These are phyloP conservation scores for Pseudocercospora pini-densiflorae DNA, from an alignment of 2,329 filamentous ascomycete species.

Conservation along the genomic window DNA sequence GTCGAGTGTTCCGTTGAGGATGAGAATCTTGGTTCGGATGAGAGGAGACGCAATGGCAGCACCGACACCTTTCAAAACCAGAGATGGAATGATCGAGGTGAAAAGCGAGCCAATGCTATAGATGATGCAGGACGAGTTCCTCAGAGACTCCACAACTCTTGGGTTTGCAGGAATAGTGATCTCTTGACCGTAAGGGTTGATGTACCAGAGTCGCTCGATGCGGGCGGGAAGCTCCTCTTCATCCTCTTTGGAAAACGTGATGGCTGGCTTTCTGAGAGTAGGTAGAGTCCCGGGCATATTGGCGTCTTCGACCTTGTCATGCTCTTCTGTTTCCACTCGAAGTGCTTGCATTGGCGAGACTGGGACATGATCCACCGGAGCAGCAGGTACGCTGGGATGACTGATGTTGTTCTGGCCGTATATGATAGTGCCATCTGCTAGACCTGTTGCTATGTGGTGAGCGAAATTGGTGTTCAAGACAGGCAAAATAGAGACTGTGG, in stretches of 20 bases:
- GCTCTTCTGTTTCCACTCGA: conserved; percentile 52
- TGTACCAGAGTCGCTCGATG: conserved; percentile 90
- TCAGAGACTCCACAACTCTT: conserved; percentile 72
- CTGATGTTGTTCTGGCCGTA: conserved; percentile 93
- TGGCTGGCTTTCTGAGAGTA: conserved; percentile 77
- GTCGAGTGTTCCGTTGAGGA: conserved; percentile 82
- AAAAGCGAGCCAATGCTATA: conserved; percentile 96
- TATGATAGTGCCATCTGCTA: conserved; percentile 76
- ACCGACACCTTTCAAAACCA: conserved; percentile 79
- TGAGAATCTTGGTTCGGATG: conserved; percentile 74
- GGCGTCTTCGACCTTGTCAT: conserved; percentile 76
- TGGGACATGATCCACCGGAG: conserved; percentile 32
- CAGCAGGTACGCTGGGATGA: conserved; percentile 70
- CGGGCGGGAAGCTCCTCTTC: conserved; percentile 77
- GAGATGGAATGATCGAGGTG: conserved; percentile 82
- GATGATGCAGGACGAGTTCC: conserved; percentile 69
- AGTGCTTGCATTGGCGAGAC: conserved; percentile 33
- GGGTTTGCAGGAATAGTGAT: conserved; percentile 85
- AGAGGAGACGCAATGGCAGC: conserved; percentile 57
- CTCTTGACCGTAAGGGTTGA: conserved; percentile 98
- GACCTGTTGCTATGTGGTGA: conserved; percentile 86
- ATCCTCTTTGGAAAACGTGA: conserved; percentile 76
- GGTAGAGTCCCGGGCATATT: conserved; percentile 82
- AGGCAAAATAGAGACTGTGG: conserved; percentile 77
- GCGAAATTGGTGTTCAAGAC: conserved; percentile 95